Base-by-base conservation (phyloP, 164 flowering plant species). In the Paratinospora sagittata region DNA sequence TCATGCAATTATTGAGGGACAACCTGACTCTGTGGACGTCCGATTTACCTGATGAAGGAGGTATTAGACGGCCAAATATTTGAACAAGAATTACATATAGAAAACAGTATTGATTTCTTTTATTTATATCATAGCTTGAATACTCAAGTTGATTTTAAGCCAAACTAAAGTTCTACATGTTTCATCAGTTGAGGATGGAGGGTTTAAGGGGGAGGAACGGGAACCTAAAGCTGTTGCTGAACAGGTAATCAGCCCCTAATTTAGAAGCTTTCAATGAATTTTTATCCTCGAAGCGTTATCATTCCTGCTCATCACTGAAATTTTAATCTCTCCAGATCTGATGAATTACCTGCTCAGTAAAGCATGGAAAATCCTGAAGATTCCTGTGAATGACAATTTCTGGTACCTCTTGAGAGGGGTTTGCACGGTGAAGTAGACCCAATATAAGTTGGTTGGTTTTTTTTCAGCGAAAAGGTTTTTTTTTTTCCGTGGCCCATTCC, bases 1-100 rank as follows among this genome's bases (percentile, higher is more conserved):
- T 92, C 52, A 90, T 92, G 97, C 97, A 92, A 81, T 82, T 92
- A 26, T 77, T 92, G 80, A 90, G 97, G 81, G 97, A 92, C 78
- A 92, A 92, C 78, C 90, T 91, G 66, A 92, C 97, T 61, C 89
- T 92, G 10, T 92, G 97, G 97, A 90, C 97, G 41, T 92, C 97
- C 73, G 97, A 92, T 78, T 81, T 90, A 78, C 93, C 93, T 65
- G 93, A 90, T 79, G 93, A 89, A 74, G 93, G 93, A 88, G 92
- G 92, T 87, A 84, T 11, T 39, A 16, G 8, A 33, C 39, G 34
- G 34, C 47, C 13, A 37, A 49, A 39, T 39, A 39, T 39, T 39
- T 1, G 7, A 3, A 39, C 7, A 39, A 7, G n/a, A 11, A 39
- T 39, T 7, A 3, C 10, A 39, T 39, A 39, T 11, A 1, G 5